A percentile compares a stretch with the other conserved stretches of the same genome.
Evolutionary conservation across 2,329 filamentous ascomycete genomes (phyloP).

Genomic region (Fusarium camptoceras): DNA sequence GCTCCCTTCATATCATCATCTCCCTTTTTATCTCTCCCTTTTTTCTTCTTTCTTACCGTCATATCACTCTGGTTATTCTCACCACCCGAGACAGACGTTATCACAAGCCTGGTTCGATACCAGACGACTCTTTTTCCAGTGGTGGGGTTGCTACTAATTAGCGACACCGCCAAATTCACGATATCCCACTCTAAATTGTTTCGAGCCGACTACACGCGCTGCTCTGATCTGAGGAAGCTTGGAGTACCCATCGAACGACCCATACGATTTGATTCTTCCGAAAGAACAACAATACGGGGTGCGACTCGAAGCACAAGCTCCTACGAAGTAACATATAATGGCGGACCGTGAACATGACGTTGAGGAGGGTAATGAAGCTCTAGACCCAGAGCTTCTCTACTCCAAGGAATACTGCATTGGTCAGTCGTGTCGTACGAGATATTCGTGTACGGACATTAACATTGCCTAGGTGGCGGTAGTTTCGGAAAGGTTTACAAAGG

Average conservation of each 20-base stretch:
- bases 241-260: neutral
- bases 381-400: conserved; percentile 90
- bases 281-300: neutral
- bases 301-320: conserved; percentile 16
- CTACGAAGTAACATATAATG: conserved; percentile 52
- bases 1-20: conserved; percentile 24
- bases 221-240: neutral
- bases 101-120: conserved; percentile 24
- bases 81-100: conserved; percentile 10
- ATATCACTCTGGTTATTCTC: conserved; percentile 10
- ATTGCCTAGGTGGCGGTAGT: conserved; percentile 82
- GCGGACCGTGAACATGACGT: conserved; percentile 61
- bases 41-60: neutral
- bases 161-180: conserved; percentile 40
- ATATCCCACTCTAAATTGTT: conserved; percentile 22
- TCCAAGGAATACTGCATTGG: conserved; percentile 93
- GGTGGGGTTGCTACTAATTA: conserved; percentile 39
- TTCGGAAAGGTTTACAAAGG: conserved; percentile 99
- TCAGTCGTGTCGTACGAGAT: conserved; percentile 55
- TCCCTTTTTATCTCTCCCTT: conserved; percentile 5
- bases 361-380: conserved; percentile 63
- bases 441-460: conserved; percentile 21
- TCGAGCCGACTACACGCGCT: conserved; percentile 13
- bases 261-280: neutral
- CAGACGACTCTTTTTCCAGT: conserved; percentile 34